Base-by-base conservation (phyloP, 2,329 filamentous ascomycete species). In the Coniosporium tulheliwenetii region DNA sequence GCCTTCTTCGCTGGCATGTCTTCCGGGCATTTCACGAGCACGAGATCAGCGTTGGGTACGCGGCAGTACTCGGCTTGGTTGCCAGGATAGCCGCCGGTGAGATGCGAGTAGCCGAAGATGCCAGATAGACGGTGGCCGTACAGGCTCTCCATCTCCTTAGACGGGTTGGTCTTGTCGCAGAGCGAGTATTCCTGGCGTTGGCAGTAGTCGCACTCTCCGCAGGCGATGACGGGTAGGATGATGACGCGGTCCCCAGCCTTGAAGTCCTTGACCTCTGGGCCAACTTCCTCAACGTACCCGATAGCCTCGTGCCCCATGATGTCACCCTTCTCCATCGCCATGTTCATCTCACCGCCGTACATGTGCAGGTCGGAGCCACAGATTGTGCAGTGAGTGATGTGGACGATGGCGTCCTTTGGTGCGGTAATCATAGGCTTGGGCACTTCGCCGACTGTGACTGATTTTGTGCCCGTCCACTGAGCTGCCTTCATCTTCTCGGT, bases 21-120 rank as follows among this genome's bases (percentile, higher is more conserved):
- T 2, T 44, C 40, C 3, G 56, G 55, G 8, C 46, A 50, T 42
- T 52, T 49, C 30, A 58, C 46, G 38, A 53, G 55, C 13, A 46
- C 48, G 10, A 59, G 34, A 41, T 59, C 55, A 2, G 55, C 57
- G 42, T 57, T 56, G 5, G 58, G 58, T 8, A 54, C 56, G 5
- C 54, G 56, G 37, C 53, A 56, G 43, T 49, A 61, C 44, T 60
- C 58, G 2, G 58, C 58, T 44, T 61, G 57, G 31, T 56, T 49
- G 13, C 58, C 57, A 10, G 58, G 47, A 45, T 57, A 60, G 12
- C 58, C 56, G 2, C 56, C 56, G 26, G 49, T 53, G n/a, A 56
- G 37, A 9, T 51, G 47, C 1, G 55, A 53, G 42, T 50, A 60
- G 16, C 56, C 56, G 36, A 59, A 48, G 12, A 55, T 54, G 8